Evolutionary conservation across 805 yeast species (phyloP).

Genomic region (Wickerhamomyces tratensis): DNA sequence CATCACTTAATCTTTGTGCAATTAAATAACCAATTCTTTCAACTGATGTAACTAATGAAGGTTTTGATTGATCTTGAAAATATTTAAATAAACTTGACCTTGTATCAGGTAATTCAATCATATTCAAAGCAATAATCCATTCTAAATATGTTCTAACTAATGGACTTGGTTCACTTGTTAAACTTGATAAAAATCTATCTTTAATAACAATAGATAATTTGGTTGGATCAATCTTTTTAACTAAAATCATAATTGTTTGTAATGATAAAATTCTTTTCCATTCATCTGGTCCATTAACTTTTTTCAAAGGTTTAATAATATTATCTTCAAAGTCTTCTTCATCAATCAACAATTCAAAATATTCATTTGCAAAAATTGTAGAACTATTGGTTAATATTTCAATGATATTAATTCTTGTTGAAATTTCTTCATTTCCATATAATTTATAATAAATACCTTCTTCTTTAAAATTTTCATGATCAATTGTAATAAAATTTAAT

Average conservation of each 20-base stretch:
- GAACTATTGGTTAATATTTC: slow-evolving; percentile 32
- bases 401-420: slow-evolving; percentile 40
- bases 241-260: slow-evolving; percentile 38
- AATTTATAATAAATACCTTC: slow-evolving; percentile 33
- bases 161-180: slow-evolving; percentile 69
- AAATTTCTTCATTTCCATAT: slow-evolving; percentile 51
- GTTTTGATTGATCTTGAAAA: slow-evolving; percentile 27
- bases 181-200: slow-evolving; percentile 19
- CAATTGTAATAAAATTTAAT: slow-evolving; percentile 18
- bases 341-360: slow-evolving; percentile 14
- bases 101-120: slow-evolving; percentile 18
- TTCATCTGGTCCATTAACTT: slow-evolving; percentile 65
- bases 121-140: slow-evolving; percentile 54
- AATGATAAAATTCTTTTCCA: slow-evolving; percentile 48
- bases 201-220: slow-evolving; percentile 19
- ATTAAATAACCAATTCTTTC: slow-evolving; percentile 54
- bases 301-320: slow-evolving; percentile 38
- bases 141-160: slow-evolving; percentile 66
- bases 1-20: slow-evolving; percentile 30
- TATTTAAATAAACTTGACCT: slow-evolving; percentile 17
- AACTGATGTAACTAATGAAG: slow-evolving; percentile 43
- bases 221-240: slow-evolving; percentile 23
- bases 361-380: slow-evolving; percentile 11
- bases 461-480: slow-evolving; percentile 2
- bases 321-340: slow-evolving; percentile 23